Conservation (phyloP, 139 green algal genomes). For the Dunaliella primolecta region DNA sequence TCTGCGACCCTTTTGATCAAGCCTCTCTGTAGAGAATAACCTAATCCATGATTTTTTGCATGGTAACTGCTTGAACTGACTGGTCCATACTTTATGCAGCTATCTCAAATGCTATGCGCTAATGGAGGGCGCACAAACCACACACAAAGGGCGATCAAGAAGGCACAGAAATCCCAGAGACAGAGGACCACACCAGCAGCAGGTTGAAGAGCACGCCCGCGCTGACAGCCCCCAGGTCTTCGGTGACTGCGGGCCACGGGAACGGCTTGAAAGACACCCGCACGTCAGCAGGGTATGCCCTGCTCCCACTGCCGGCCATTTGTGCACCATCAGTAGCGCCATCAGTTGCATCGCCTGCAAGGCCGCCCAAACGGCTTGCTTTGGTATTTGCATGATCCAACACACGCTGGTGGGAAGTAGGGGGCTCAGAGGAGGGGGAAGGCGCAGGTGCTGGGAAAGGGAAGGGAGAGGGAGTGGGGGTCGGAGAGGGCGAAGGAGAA, state of each 20-base stretch:
- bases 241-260: slow-evolving; percentile 61
- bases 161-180: too few species aligned
- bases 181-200: too few species aligned
- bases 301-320: not conserved
- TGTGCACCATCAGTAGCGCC: not conserved
- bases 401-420: not conserved
- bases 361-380: not conserved
- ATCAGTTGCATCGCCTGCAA: not conserved
- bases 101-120: too few species aligned
- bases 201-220: slow-evolving; percentile 72
- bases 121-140: too few species aligned
- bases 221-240: slow-evolving; percentile 53
- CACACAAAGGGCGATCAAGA: too few species aligned
- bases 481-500: not conserved
- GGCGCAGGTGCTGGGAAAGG: not conserved
- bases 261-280: slow-evolving; percentile 59
- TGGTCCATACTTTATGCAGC: too few species aligned
- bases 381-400: too few species aligned
- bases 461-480: not conserved
- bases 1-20: too few species aligned
- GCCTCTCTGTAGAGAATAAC: too few species aligned
- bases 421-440: not conserved
- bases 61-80: too few species aligned
- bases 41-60: too few species aligned
- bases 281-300: not conserved